Conservation (phyloP, 139 green algal genomes). For the Auxenochlorella pyrenoidosa region DNA sequence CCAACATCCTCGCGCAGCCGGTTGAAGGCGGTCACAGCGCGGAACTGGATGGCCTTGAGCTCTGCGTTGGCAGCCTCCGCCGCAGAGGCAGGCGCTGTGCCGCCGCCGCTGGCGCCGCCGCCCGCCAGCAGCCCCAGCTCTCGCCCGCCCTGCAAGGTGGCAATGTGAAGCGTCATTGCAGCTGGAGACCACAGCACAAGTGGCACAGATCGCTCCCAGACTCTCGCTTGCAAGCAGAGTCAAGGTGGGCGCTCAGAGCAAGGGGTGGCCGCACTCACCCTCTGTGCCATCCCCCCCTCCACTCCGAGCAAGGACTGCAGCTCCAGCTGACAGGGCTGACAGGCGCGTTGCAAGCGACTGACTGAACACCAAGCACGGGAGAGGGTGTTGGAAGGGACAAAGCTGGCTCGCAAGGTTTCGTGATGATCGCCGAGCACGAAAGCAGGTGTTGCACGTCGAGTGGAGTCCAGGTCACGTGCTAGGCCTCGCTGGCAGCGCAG, state of each 20-base stretch:
- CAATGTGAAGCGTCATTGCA: background rate
- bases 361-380: no score
- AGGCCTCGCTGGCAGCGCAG: no score
- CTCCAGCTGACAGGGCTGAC: background rate
- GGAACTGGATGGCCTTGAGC: constrained; percentile 47
- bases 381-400: background rate
- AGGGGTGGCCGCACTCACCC: background rate
- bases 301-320: background rate
- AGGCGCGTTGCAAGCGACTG: no score
- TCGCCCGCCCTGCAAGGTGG: background rate
- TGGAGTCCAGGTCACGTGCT: no score
- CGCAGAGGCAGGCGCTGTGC: background rate
- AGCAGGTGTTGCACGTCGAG: no score
- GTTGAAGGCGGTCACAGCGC: constrained; percentile 49
- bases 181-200: no score
- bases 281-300: background rate
- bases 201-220: background rate
- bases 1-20: constrained; percentile 63
- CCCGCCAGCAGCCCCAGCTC: constrained; percentile 16
- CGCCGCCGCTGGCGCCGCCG: background rate
- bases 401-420: background rate
- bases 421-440: background rate
- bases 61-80: constrained; percentile 27
- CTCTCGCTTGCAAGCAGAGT: background rate
- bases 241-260: no score